Evolutionary conservation across 768 basidiomycete species (phyloP), one percentile per base, ranked within the genome.

Genomic region (Mycena belliarum): DNA sequence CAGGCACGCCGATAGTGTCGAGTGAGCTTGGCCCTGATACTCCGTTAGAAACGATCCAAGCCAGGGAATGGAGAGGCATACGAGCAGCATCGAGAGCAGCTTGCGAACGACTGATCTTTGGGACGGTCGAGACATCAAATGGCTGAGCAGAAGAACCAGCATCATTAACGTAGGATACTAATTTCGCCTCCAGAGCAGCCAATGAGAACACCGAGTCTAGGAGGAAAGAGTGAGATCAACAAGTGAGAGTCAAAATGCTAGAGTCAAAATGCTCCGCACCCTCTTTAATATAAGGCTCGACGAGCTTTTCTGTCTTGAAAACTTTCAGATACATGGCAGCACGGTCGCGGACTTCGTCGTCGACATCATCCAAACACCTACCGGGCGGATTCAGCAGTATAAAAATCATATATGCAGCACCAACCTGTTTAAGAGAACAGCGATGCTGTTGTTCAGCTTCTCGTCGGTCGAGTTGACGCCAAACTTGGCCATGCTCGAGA

Each of bases 291-390:
- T 95, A 98, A 18, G 82, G 80, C 66, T 92, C 87, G 11, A 92
- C 93, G 55, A 99, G 78, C 11, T 82, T 73, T 63, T 89, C 83
- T 69, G 90, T 91, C 64, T 86, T 82, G 68, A 96, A 85, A 4
- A 90, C 83, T 72, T 84, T 89, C 60, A 98, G 82, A 72, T 97
- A 98, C 74, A 99, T 81, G 10, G 97, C 92, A 6, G 97, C 97
- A 48, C 97, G 90, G 73, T 99, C 97, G 42, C 97, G 87, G 51
- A 99, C 97, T 78, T 99, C 97, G 67, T 99, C 97, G 59, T 99
- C 97, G 20, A 98, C 93, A 71, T 99, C 97, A 69, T 98, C 96
- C 65, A 99, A 77, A 70, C 97, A 99, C 61, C 95, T 95, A 12
- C 61, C 44, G 35, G 25, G 50, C 11, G 53, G 25, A 53, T 38